phyloP scores from a whole-genome alignment of 1,284 basidiomycete species.

The Mycena sp. region DNA sequence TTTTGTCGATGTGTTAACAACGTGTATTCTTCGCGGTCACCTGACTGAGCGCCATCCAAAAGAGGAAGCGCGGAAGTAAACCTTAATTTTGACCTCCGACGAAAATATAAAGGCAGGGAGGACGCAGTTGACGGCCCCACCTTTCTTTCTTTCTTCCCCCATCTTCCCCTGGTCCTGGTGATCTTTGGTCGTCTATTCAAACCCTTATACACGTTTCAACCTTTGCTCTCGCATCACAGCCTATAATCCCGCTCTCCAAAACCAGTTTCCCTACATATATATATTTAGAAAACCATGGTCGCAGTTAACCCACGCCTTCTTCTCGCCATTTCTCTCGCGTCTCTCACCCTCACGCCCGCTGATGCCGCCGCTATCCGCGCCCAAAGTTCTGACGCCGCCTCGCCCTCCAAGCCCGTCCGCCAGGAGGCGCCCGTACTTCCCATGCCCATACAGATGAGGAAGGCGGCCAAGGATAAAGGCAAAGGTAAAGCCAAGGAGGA shows the following conservation, averaged over 20 bases:
- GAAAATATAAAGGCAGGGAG: neutral
- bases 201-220: neutral
- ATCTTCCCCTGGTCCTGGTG: slow-evolving; percentile 26
- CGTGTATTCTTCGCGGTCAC: no score
- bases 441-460: slow-evolving; percentile 19
- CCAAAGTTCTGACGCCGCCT: slow-evolving; percentile 30
- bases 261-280: neutral
- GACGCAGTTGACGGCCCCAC: neutral
- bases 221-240: neutral
- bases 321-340: slow-evolving; percentile 52
- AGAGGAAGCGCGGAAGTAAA: slow-evolving; percentile 16
- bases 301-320: slow-evolving; percentile 55
- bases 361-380: slow-evolving; percentile 50
- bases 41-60: neutral
- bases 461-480: neutral
- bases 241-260: slow-evolving; percentile 1
- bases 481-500: slow-evolving; percentile 25
- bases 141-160: slow-evolving; percentile 17
- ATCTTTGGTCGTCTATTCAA: slow-evolving; percentile 10
- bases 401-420: slow-evolving; percentile 18
- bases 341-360: slow-evolving; percentile 42
- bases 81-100: slow-evolving; percentile 10
- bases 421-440: slow-evolving; percentile 7
- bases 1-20: no score
- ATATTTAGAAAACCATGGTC: slow-evolving; percentile 54